These are phyloP conservation scores for Lippia alba DNA, from an alignment of 305 asterid genomes.

Conservation along the genomic window DNA sequence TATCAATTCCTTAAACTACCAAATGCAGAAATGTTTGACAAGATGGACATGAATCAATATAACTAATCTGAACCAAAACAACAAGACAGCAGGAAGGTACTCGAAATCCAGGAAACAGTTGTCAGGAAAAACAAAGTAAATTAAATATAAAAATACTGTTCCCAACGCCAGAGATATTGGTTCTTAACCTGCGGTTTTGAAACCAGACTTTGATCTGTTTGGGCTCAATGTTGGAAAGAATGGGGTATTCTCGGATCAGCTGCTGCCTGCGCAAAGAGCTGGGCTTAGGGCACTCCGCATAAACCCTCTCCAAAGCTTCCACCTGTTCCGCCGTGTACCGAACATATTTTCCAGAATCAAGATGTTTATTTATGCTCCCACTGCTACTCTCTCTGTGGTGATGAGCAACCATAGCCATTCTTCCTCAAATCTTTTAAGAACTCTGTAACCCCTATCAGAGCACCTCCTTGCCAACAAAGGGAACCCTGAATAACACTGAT, in stretches of 20 bases:
- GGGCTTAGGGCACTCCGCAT: conserved; percentile 93
- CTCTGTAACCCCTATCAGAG: conserved; percentile 18
- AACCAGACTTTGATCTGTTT: conserved; percentile 98
- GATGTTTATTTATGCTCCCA: conserved; percentile 71
- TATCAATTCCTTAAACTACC: background rate
- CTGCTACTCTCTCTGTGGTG: conserved; percentile 81
- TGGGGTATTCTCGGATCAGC: conserved; percentile 88
- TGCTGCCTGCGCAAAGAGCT: conserved; percentile 90
- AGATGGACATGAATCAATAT: background rate
- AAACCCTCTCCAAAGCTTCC: conserved; percentile 95
- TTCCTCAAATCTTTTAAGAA: conserved; percentile 19
- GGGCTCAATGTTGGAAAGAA: conserved; percentile 85
- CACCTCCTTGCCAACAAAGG: background rate
- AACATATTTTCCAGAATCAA: conserved; percentile 87
- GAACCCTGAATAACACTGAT: conserved; percentile 33
- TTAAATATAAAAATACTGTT: background rate
- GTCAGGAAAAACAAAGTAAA: background rate
- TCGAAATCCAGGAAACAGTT: conserved; percentile 4
- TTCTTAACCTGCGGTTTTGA: conserved; percentile 81
- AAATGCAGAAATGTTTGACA: background rate
- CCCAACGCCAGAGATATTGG: background rate
- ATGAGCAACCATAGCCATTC: conserved; percentile 89
- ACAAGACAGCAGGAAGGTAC: background rate
- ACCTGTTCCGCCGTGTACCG: conserved; percentile 94
- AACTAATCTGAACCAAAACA: background rate